phyloP scores from a whole-genome alignment of 768 basidiomycete species.

The Holtermannia corniformis region DNA sequence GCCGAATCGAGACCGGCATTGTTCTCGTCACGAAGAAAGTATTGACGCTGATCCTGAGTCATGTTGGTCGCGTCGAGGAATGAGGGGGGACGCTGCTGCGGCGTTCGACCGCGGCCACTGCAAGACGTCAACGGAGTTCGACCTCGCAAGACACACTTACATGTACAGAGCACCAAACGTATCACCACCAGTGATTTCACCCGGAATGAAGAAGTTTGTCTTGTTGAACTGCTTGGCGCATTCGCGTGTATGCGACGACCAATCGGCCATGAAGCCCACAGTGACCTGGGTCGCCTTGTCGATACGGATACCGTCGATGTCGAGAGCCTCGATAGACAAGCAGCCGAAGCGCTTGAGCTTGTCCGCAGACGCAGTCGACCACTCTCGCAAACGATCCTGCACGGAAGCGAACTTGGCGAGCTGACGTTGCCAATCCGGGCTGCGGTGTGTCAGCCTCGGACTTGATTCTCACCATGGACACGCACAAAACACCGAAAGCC shows the following conservation, averaged over 20 bases:
- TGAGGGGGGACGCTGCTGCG: constrained; percentile 56
- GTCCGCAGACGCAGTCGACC: constrained; percentile 67
- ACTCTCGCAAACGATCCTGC: constrained; percentile 90
- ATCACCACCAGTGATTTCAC: constrained; percentile 91
- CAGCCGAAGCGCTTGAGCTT: constrained; percentile 73
- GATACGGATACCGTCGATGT: constrained; percentile 88
- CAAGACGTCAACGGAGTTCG: constrained; percentile 40
- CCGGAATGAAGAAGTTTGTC: constrained; percentile 79
- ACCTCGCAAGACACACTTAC: constrained; percentile 45
- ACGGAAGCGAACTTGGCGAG: constrained; percentile 91
- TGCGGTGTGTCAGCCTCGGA: constrained; percentile 4
- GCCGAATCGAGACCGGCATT: constrained; percentile 61
- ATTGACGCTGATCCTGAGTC: constrained; percentile 55
- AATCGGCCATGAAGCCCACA: constrained; percentile 64
- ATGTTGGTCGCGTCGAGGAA: constrained; percentile 62
- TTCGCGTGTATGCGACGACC: constrained; percentile 62
- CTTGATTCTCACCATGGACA: constrained; percentile 39
- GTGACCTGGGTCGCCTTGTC: constrained; percentile 91
- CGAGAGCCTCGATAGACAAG: constrained; percentile 75
- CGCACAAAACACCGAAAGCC: constrained; percentile 88
- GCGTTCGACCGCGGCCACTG: constrained; percentile 73
- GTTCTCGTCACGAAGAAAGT: constrained; percentile 63
- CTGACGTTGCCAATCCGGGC: constrained; percentile 63
- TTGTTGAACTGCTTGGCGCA: constrained; percentile 68
- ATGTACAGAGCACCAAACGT: constrained; percentile 78